Evolutionary conservation across 352 stramenopile species (phyloP).

Genomic region (Phytopythium aichiense): DNA sequence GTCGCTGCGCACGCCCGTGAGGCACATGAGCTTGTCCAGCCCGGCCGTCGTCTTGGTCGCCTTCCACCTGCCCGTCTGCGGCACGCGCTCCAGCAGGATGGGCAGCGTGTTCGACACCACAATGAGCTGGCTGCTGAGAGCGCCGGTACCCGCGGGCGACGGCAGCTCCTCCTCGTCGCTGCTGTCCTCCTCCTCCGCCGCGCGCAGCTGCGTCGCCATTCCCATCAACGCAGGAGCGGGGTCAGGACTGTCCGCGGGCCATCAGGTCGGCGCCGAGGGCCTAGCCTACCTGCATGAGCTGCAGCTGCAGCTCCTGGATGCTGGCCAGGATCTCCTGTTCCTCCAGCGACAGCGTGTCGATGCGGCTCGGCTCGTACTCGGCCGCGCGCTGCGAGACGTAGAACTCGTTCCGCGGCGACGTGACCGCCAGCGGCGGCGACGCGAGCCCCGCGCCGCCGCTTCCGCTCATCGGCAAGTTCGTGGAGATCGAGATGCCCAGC

Average conservation of each 20-base stretch:
- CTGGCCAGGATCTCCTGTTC: slow-evolving; percentile 88
- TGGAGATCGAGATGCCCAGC: slow-evolving; percentile 3
- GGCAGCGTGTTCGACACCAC: slow-evolving; percentile 87
- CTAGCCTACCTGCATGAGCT: slow-evolving; percentile 55
- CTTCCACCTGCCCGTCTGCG: slow-evolving; percentile 77
- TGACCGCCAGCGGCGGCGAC: slow-evolving; percentile 14
- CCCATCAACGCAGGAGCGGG: neutral
- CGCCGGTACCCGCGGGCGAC: slow-evolving; percentile 3
- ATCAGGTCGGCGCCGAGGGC: neutral
- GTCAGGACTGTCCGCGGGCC: neutral
- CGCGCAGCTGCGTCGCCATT: slow-evolving; percentile 29
- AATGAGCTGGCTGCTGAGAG: slow-evolving; percentile 58
- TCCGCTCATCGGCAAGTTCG: neutral
- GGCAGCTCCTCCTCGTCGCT: slow-evolving; percentile 44
- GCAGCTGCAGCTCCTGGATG: slow-evolving; percentile 87
- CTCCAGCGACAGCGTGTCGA: slow-evolving; percentile 72
- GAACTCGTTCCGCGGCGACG: slow-evolving; percentile 72
- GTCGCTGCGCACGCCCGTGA: slow-evolving; percentile 60
- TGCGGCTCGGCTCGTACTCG: slow-evolving; percentile 62
- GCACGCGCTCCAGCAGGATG: slow-evolving; percentile 65
- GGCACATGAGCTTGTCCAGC: slow-evolving; percentile 80
- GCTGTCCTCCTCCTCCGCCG: slow-evolving; percentile 58
- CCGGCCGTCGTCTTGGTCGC: slow-evolving; percentile 84
- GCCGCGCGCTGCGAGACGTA: slow-evolving; percentile 68
- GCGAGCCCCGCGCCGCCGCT: neutral